Base-by-base conservation (phyloP, 1,284 basidiomycete species). In the Waitea zeae region DNA sequence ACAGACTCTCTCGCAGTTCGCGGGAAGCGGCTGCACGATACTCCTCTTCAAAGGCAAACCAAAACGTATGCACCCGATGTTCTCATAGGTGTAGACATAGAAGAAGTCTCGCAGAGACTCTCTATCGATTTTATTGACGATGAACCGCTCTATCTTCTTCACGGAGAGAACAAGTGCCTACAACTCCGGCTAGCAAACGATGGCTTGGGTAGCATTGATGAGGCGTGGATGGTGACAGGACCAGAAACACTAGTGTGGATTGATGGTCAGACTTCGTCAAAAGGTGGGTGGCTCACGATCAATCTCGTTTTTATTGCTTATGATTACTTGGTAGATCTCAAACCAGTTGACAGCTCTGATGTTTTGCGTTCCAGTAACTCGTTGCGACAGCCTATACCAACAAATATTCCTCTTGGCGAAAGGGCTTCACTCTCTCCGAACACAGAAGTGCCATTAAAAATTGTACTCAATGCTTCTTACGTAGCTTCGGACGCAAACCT, bases 21-120 rank as follows among this genome's bases (percentile, higher is more conserved):
- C 13, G 82, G 82, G 15, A 63, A 58, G 35, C 57, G 81, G 39
- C 56, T 86, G 19, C 72, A 86, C 32, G 68, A 71, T 35, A 83
- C 81, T 3, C 57, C 62, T n/a, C 52, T 63, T 13, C 78, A 86
- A 44, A 60, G 75, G 30, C 73, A 72, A 45, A 61, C 52, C 30
- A 64, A 65, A 17, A 62, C 66, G 7, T 84, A 84, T 46, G 73
- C 69, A 7, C 65, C 77, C 2, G 74, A 82, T 44, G 50, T 68
- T 6, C 39, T 62, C 20, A 58, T 75, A 37, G 58, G 56, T 32
- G 56, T 72, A 4, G 62, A 74, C 12, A 64, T 84, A 5, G 67
- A 71, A 40, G 66, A 74, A 37, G 62, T 67, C 3, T 58, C 62
- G 18, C 68, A 74, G 38, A 64, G 70, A 38, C 54, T 86, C 14